A percentile compares a stretch with the other conserved stretches of the same genome.
Conservation (phyloP, 192 early-diverging fungal species). For the Coemansia sp. region DNA sequence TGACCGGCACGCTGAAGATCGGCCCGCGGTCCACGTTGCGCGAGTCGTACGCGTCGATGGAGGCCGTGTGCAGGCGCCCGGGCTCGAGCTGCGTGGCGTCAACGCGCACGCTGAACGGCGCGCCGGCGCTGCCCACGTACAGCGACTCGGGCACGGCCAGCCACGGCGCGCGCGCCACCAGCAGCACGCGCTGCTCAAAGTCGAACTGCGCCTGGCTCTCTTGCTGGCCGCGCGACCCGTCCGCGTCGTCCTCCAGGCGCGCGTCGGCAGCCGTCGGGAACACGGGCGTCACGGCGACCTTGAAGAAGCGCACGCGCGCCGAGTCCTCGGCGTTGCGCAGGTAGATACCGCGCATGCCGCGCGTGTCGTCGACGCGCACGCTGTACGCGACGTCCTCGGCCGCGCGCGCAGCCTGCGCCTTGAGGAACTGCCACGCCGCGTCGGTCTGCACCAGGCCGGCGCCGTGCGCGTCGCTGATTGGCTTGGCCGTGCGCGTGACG, state of each 20-base stretch:
- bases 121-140: slow-evolving; percentile 62
- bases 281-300: slow-evolving; percentile 32
- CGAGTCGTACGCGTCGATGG: slow-evolving; percentile 79
- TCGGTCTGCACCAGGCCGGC: slow-evolving; percentile 86
- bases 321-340: slow-evolving; percentile 75
- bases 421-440: slow-evolving; percentile 77
- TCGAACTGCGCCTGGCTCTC: slow-evolving; percentile 60
- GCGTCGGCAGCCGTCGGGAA: slow-evolving; percentile 48
- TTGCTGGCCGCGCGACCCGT: slow-evolving; percentile 55
- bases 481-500: slow-evolving; percentile 67
- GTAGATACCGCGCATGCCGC: slow-evolving; percentile 67
- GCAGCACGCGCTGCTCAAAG: slow-evolving; percentile 72
- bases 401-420: slow-evolving; percentile 51
- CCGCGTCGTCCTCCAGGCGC: slow-evolving; percentile 61
- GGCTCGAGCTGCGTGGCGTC: slow-evolving; percentile 75
- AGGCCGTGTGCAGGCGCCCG: slow-evolving; percentile 71
- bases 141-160: slow-evolving; percentile 69
- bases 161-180: slow-evolving; percentile 73
- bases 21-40: slow-evolving; percentile 65
- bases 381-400: slow-evolving; percentile 71
- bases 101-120: slow-evolving; percentile 65
- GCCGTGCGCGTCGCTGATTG: slow-evolving; percentile 67
- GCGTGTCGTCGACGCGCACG: slow-evolving; percentile 18
- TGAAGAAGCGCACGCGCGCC: slow-evolving; percentile 55
- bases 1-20: slow-evolving; percentile 83